Percentiles rank a stretch among this genome's conserved stretches.
phyloP scores from a whole-genome alignment of 805 yeast genomes.

The Candida pseudoglaebosa region DNA sequence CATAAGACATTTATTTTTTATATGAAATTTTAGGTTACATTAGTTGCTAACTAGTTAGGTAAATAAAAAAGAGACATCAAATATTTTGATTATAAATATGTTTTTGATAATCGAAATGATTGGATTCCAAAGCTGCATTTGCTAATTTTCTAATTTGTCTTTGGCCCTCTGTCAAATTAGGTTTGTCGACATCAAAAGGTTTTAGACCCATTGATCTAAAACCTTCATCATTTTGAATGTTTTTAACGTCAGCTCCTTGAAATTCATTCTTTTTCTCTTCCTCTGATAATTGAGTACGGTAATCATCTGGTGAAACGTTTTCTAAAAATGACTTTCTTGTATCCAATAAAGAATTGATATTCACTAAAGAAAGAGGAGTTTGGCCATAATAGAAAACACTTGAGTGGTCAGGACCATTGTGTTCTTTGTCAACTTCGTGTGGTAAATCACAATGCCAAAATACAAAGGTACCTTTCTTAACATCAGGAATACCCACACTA shows the following conservation, averaged over 20 bases:
- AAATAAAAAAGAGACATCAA: neutral
- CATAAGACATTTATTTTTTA: constrained; percentile 12
- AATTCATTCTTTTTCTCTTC: constrained; percentile 14
- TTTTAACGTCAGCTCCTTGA: constrained; percentile 17
- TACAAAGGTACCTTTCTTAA: constrained; percentile 40
- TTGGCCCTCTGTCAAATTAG: constrained; percentile 23
- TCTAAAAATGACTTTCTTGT: constrained; percentile 11
- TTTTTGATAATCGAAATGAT: neutral
- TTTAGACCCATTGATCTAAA: constrained; percentile 21
- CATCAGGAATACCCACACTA: constrained; percentile 33
- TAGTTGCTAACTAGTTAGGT: neutral
- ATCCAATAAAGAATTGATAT: constrained; percentile 13
- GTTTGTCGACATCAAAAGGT: constrained; percentile 18
- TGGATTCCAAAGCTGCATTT: constrained; percentile 14
- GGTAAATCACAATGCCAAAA: constrained; percentile 42
- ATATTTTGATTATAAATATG: neutral
- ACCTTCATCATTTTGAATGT: constrained; percentile 18
- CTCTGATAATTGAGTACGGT: constrained; percentile 12
- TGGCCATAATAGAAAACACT: constrained; percentile 38
- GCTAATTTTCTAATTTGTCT: constrained; percentile 19
- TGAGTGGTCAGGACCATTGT: constrained; percentile 31
- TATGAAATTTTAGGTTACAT: too few species aligned
- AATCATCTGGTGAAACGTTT: constrained; percentile 13
- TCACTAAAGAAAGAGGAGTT: constrained; percentile 24
- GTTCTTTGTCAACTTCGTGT: constrained; percentile 39